Conservation (phyloP, 2,329 filamentous ascomycete genomes). For the Aphanoascus verrucosus region DNA sequence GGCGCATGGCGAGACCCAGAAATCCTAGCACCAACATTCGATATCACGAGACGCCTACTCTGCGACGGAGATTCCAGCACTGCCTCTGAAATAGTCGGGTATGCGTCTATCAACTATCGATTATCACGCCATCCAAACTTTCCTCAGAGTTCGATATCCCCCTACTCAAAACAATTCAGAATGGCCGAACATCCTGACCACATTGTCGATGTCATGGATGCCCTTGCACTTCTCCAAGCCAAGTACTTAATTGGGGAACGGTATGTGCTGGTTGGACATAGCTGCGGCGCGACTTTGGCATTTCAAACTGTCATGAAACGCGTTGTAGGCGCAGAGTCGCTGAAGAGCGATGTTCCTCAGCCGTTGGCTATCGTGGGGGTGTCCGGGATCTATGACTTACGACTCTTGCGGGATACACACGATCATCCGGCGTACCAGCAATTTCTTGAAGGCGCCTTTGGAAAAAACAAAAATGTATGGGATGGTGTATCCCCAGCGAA, state of each 20-base stretch:
- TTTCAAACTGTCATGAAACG: constrained; percentile 35
- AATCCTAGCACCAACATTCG: constrained; percentile 29
- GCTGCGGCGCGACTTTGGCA: constrained; percentile 38
- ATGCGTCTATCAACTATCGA: constrained; percentile 40
- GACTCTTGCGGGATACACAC: constrained; percentile 27
- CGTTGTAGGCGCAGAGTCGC: constrained; percentile 9
- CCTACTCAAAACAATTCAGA: constrained; percentile 23
- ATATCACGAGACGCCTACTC: constrained; percentile 28
- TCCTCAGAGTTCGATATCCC: constrained; percentile 28
- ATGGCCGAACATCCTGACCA: constrained; percentile 37
- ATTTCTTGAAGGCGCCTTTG: constrained; percentile 36
- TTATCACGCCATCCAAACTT: constrained; percentile 34
- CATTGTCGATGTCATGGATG: constrained; percentile 33
- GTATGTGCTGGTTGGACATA: constrained; percentile 39
- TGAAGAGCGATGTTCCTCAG: constrained; percentile 14
- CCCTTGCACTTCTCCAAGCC: constrained; percentile 32
- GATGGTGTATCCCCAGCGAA: constrained; percentile 32
- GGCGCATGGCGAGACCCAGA: constrained; percentile 41
- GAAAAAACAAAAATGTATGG: constrained; percentile 29
- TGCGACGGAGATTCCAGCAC: constrained; percentile 6
- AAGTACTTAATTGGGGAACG: constrained; percentile 30
- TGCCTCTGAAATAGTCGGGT: constrained; percentile 25
- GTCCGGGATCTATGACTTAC: constrained; percentile 38
- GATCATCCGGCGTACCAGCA: constrained; percentile 28
- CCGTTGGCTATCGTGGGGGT: constrained; percentile 34